Conservation (phyloP, 2,329 filamentous ascomycete genomes). For the Pseudogymnoascus verrucosus region DNA sequence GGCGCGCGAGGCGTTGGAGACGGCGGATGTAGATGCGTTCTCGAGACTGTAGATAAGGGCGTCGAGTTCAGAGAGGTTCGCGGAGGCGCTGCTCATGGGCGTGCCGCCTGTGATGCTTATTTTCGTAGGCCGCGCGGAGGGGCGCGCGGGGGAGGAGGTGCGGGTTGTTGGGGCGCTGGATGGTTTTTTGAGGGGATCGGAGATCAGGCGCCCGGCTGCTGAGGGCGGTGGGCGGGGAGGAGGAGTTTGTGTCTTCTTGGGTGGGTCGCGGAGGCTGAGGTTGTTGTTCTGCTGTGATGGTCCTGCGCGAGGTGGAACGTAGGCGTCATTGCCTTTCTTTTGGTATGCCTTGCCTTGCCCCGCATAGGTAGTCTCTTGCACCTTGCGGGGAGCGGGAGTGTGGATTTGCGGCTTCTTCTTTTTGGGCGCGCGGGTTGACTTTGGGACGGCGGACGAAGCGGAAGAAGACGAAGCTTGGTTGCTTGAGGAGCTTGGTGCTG, state of each 20-base stretch:
- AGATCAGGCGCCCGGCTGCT: conserved; percentile 71
- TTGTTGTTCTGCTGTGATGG: conserved; percentile 32
- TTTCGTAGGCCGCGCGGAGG: conserved; percentile 46
- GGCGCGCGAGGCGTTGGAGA: conserved; percentile 51
- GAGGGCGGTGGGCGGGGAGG: conserved; percentile 39
- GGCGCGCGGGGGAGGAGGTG: conserved; percentile 46
- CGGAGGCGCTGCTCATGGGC: conserved; percentile 74
- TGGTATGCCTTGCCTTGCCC: conserved; percentile 58
- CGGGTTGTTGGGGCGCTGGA: conserved; percentile 45
- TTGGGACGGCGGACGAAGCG: conserved; percentile 35
- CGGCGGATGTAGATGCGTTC: conserved; percentile 77
- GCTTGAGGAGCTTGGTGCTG: conserved; percentile 28
- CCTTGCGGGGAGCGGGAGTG: conserved; percentile 53
- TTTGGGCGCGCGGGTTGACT: conserved; percentile 39
- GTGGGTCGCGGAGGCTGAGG: conserved; percentile 37
- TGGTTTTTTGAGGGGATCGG: conserved; percentile 58
- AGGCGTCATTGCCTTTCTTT: conserved; percentile 67
- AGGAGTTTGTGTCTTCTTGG: conserved; percentile 31
- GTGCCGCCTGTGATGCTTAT: conserved; percentile 67
- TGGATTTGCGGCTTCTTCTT: conserved; percentile 57
- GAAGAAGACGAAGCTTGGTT: conserved; percentile 7
- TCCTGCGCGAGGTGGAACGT: conserved; percentile 48
- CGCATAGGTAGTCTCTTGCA: conserved; percentile 56
- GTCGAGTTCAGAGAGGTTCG: conserved; percentile 61
- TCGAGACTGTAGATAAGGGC: conserved; percentile 84